Base-by-base conservation (phyloP, 208 protist genomes). In the Leptomonas pyrrhocoris region DNA sequence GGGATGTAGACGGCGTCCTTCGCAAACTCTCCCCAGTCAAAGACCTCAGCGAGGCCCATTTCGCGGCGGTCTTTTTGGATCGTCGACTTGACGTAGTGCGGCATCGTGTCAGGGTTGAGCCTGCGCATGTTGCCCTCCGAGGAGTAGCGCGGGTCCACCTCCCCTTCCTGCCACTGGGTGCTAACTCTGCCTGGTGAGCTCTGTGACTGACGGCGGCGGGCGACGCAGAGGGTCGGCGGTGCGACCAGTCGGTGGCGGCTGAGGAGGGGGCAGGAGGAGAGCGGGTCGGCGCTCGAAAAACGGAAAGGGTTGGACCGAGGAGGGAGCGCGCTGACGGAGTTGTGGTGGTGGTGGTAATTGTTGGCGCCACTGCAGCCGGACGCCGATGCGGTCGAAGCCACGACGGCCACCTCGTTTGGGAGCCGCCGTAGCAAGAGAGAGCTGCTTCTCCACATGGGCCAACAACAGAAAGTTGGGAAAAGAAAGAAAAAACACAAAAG, bases 21-120 rank as follows among this genome's bases (percentile, higher is more conserved):
- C 6, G 89, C 86, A 79, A 96, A 96, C 62, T 96, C 92, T n/a
- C 74, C 64, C 92, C 92, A 96, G 73, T 94, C 87, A 59, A 84
- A 80, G 2, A 96, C 79, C 77, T 96, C 87, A 13, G 80, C 81
- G 0, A 96, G 84, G 2, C 89, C 86, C 86, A 94, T 93, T 55
- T 96, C 87, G 12, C 92, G 80, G 8, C 92, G 81, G 67, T 94
- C 89, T 65, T 94, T 96, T 66, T 96, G 92, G 31, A 96, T 96
- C 11, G 88, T 92, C 12, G 92, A 87, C 75, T 88, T 93, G 11
- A 96, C 90, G 63, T 93, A 94, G 74, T 96, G 90, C 40, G 90
- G 80, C 81, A 93, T 92, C 57, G 90, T 96, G 43, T 93, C 88
- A 1, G 90, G 74, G 56, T 96, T 94, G 5, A 96, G 83, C 45